Conservation (phyloP, 2,329 filamentous ascomycete species). For the Dactylellina parvicollis region DNA sequence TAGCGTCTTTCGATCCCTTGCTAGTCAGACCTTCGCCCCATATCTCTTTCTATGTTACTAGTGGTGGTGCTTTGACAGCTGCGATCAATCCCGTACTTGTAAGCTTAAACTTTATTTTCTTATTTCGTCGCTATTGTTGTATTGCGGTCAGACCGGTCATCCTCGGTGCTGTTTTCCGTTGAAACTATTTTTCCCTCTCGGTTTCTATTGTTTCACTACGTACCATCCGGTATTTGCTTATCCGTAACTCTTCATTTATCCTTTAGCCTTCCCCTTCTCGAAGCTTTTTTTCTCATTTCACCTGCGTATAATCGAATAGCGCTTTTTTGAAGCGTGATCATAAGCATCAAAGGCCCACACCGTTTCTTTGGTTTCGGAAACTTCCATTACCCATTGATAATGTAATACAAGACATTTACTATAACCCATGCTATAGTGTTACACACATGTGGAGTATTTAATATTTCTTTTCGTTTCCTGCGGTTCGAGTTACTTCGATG, state of each 20-base stretch:
- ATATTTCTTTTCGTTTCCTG: background rate
- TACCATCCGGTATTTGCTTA: background rate
- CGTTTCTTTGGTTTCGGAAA: too few relatives aligned
- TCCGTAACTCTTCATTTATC: too few relatives aligned
- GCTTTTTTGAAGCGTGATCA: background rate
- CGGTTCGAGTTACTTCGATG: too few relatives aligned
- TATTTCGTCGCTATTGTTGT: slow-evolving; percentile 12
- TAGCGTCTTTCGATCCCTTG: slow-evolving; percentile 41
- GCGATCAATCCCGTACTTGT: slow-evolving; percentile 32
- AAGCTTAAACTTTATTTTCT: slow-evolving; percentile 21
- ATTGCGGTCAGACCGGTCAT: slow-evolving; percentile 22
- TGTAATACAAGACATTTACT: slow-evolving; percentile 28
- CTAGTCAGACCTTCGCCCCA: slow-evolving; percentile 21
- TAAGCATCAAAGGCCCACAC: too few relatives aligned
- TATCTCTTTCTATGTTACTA: slow-evolving; percentile 5
- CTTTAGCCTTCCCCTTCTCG: too few relatives aligned
- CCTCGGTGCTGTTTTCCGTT: slow-evolving; percentile 10
- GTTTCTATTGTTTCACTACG: background rate
- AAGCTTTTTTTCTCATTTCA: background rate
- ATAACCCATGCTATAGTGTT: background rate
- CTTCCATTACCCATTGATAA: too few relatives aligned
- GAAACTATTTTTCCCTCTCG: background rate
- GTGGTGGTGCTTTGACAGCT: slow-evolving; percentile 23
- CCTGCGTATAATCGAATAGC: background rate
- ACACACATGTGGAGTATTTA: background rate